Evolutionary conservation across 1,284 basidiomycete species (phyloP), one percentile per base, ranked within the genome.

Genomic region (Ustilago cynodontis): DNA sequence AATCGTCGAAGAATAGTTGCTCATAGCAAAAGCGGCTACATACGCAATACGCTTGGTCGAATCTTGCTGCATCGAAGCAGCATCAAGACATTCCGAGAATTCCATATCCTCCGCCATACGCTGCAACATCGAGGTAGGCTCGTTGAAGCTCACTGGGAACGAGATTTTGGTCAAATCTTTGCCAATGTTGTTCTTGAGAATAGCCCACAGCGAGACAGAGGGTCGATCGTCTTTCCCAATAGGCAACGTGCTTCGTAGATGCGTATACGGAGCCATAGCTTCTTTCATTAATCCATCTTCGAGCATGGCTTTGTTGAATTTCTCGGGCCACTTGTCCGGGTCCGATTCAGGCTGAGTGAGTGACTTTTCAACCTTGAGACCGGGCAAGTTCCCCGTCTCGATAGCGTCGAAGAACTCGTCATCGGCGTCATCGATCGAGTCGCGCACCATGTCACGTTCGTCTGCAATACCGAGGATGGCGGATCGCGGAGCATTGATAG

Each of bases 321-420:
- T 71, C 8, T 72, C 71, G 7, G 68, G 68, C 55, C 71, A 70
- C 14, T 62, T 45, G 35, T 66, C n/a, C 8, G 45, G 20, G n/a
- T 57, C 55, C 10, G 71, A 24, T 29, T 57, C 57, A n/a, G 71
- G 56, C 54, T 66, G 59, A 37, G 55, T 43, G 13, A 85, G 68
- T 37, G 80, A 62, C 39, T 55, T 66, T 35, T 84, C 81, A 10
- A 84, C 74, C 45, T 79, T 74, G 37, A 84, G 74, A 24, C 79
- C 79, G 6, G 83, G 80, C 65, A 83, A 52, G 55, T 84, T 78
- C 56, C 80, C 92, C 11, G 91, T 88, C 84, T 98, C 96, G 82
- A 98, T 95, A 20, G 95, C 95, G 85, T 98, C 96, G 83, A 97
- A 98, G 87, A 98, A 98, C 87, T 98, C 95, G 87, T 98, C 95